phyloP scores from a whole-genome alignment of 805 yeast genomes.

The Huiozyma sinensis region DNA sequence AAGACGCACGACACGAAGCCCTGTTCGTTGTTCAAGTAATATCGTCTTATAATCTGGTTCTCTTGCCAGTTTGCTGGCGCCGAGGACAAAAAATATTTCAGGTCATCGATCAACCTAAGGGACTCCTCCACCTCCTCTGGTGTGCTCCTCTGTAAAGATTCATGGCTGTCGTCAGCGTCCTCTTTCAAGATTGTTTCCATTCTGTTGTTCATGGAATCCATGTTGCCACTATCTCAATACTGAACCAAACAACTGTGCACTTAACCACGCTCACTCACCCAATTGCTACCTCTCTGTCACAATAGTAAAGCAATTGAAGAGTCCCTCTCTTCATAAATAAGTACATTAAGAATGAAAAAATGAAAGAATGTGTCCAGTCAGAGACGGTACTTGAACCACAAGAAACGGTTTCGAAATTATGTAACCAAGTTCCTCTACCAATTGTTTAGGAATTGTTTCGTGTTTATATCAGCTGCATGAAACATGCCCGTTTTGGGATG shows the following conservation, averaged over 20 bases:
- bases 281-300: no score
- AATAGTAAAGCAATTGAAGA: no score
- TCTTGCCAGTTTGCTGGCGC: slow-evolving; percentile 95
- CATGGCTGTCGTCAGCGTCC: neutral
- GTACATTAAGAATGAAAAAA: no score
- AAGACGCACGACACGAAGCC: slow-evolving; percentile 84
- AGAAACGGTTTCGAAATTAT: no score
- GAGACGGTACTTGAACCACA: no score
- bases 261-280: neutral
- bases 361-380: no score
- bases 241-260: neutral
- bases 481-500: no score
- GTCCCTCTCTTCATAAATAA: no score
- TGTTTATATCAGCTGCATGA: no score
- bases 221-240: slow-evolving; percentile 3
- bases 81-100: slow-evolving; percentile 78
- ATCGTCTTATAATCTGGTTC: slow-evolving; percentile 77
- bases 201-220: slow-evolving; percentile 8
- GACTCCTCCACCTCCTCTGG: slow-evolving; percentile 35
- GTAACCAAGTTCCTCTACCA: no score
- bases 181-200: slow-evolving; percentile 14
- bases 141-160: neutral
- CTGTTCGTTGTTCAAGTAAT: slow-evolving; percentile 77
- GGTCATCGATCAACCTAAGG: slow-evolving; percentile 51
- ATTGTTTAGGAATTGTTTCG: no score